A percentile compares a stretch with the other conserved stretches of the same genome.
Evolutionary conservation across 2,329 filamentous ascomycete species (phyloP).

Genomic region (Colletotrichum navitas): DNA sequence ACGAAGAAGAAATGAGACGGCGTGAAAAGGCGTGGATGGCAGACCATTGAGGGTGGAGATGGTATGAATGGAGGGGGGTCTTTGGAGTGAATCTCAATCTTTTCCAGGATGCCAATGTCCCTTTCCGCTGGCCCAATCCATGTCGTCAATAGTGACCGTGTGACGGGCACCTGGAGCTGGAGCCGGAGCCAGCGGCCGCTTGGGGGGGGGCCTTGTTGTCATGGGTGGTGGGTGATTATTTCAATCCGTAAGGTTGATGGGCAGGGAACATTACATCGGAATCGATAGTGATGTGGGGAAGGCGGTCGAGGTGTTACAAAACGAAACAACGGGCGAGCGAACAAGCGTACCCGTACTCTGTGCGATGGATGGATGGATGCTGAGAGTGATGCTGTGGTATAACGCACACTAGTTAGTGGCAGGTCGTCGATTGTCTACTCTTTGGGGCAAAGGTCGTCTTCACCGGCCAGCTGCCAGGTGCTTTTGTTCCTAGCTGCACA

Average conservation of each 20-base stretch:
- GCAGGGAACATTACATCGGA: conserved; percentile 41
- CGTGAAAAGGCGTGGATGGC: conserved; percentile 25
- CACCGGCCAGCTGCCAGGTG: not conserved
- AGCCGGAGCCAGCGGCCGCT: conserved; percentile 32
- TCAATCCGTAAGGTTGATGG: conserved; percentile 34
- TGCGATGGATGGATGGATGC: not conserved
- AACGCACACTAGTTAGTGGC: no score
- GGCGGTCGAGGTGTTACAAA: conserved; percentile 11
- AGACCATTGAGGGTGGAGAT: conserved; percentile 39
- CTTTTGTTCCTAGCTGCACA: not conserved
- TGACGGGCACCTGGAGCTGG: conserved; percentile 39
- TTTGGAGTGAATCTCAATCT: conserved; percentile 13
- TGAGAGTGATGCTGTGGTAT: not conserved
- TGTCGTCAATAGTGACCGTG: conserved; percentile 37
- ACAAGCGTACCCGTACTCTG: not conserved
- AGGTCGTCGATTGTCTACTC: not conserved
- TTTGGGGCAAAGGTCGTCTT: not conserved
- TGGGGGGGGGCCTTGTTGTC: conserved; percentile 8
- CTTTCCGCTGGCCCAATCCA: conserved; percentile 7
- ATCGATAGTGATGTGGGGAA: conserved; percentile 42
- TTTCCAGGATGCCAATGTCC: not conserved
- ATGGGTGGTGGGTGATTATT: conserved; percentile 28
- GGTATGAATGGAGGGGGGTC: conserved; percentile 27
- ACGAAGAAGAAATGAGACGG: conserved; percentile 41
- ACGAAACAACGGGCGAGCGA: conserved; percentile 16